These are phyloP conservation scores for Neurospora discreta DNA, from an alignment of 495 filamentous ascomycete genomes.

Conservation along the genomic window DNA sequence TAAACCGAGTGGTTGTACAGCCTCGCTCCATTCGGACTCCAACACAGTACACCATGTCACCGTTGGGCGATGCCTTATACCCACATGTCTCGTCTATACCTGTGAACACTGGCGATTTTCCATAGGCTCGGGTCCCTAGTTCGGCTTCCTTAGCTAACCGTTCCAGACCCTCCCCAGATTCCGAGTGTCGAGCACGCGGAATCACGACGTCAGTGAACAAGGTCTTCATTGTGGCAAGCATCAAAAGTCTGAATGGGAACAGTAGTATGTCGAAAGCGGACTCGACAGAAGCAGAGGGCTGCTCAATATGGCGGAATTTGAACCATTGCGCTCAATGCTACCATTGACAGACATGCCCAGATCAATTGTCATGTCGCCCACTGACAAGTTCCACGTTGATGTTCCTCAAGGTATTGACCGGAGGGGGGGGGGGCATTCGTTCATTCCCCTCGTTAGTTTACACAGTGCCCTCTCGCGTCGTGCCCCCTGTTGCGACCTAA, in stretches of 20 bases:
- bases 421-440: conserved; percentile 1
- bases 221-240: not conserved
- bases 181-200: not conserved
- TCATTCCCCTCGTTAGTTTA: conserved; percentile 8
- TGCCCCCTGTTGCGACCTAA: not conserved
- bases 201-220: not conserved
- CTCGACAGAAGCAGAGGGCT: conserved; percentile 7
- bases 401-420: conserved; percentile 15
- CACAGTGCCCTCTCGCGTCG: not conserved
- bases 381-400: conserved; percentile 4
- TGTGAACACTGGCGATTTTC: not conserved
- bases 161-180: not conserved
- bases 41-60: not conserved
- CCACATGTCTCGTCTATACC: not conserved
- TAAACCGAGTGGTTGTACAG: not conserved
- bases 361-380: conserved; percentile 13
- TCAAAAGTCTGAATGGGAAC: not conserved
- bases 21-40: not conserved
- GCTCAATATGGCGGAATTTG: conserved; percentile 31
- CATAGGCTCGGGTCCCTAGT: not conserved
- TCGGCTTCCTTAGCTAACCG: not conserved
- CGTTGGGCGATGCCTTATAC: not conserved
- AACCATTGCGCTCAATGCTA: conserved; percentile 11
- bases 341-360: conserved; percentile 18
- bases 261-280: conserved; percentile 11